Base-by-base conservation (phyloP, 2,329 filamentous ascomycete genomes). In the Fusarium cyanostomum region DNA sequence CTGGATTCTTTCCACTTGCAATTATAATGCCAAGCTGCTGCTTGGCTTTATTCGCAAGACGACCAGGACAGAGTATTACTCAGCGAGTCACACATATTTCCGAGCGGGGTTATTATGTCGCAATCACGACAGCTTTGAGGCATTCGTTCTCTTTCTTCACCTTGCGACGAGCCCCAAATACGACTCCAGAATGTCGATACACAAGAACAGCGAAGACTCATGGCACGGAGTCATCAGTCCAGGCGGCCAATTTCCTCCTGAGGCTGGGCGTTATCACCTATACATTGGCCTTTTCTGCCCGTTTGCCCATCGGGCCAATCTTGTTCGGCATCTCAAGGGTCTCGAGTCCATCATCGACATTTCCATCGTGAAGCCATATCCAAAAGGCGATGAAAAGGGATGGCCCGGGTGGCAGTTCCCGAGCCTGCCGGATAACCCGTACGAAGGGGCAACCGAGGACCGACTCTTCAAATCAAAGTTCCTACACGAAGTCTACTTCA, bases 321-420 rank as follows among this genome's bases (percentile, higher is more conserved):
- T 93, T 60, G 87, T 90, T 12, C 85, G 90, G 45, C 83, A 87
- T 59, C 79, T 93, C 56, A 93, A 92, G 74, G 89, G 89, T 0
- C 80, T 94, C 1, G 87, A 92, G 57, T 85, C 89, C 38, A 80
- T 91, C 62, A 84, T 93, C 56, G 80, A 85, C 3, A 84, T 87
- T 16, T 86, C 84, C 1, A 77, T 89, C 5, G 86, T 90, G 1
- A 84, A 84, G 64, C 83, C 88, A 0, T 90, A 90, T 60, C 88
- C 88, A 0, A 91, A 90, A 70, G 87, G 86, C 46, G 82, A 88
- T 64, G 80, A 83, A 15, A 81, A 83, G 8, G 87, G 87, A 30
- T 89, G 86, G 84, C 84, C 85, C 0, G 87, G 86, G 12, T 88
- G 85, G 85, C 78, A 80, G 27, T 90, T 90, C 65, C 82, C 86